A percentile compares a stretch with the other conserved stretches of the same genome.
Evolutionary conservation across 495 filamentous ascomycete species (phyloP).

Genomic region (Viridothelium virens): DNA sequence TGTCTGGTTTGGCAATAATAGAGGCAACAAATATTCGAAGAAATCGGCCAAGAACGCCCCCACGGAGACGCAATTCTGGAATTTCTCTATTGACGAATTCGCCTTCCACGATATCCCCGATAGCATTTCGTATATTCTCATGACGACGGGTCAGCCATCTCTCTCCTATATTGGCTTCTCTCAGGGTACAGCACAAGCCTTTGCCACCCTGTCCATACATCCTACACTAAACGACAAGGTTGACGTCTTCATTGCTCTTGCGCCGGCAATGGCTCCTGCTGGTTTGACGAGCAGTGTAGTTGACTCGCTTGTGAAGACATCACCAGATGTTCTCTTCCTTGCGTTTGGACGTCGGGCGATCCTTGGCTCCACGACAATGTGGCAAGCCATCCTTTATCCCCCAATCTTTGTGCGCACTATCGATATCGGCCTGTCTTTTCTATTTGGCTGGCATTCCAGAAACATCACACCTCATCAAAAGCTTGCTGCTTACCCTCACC

Average conservation of each 20-base stretch:
- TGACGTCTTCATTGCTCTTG: constrained; percentile 94
- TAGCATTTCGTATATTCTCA: constrained; percentile 83
- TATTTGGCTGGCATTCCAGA: constrained; percentile 82
- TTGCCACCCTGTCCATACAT: constrained; percentile 89
- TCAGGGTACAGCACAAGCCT: constrained; percentile 93
- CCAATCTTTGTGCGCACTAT: constrained; percentile 88
- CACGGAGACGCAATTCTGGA: constrained; percentile 73
- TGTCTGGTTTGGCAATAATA: constrained; percentile 96
- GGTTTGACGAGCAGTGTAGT: constrained; percentile 84
- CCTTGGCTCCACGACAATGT: constrained; percentile 88
- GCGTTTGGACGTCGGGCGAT: constrained; percentile 94
- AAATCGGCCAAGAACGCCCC: constrained; percentile 73
- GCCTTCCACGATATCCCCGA: constrained; percentile 96
- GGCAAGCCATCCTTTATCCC: constrained; percentile 91
- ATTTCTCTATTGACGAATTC: constrained; percentile 97
- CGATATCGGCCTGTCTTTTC: constrained; percentile 67
- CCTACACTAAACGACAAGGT: constrained; percentile 87
- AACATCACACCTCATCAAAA: constrained; percentile 88
- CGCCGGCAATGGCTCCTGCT: constrained; percentile 90
- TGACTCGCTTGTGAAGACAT: constrained; percentile 86
- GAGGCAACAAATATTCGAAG: constrained; percentile 98
- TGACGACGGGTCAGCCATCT: constrained; percentile 72
- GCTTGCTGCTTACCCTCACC: constrained; percentile 89
- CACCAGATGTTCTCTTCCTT: constrained; percentile 84
- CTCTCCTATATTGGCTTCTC: constrained; percentile 95